Conservation (phyloP, 1,139 yeast genomes). For the Kodamaea alishanica region DNA sequence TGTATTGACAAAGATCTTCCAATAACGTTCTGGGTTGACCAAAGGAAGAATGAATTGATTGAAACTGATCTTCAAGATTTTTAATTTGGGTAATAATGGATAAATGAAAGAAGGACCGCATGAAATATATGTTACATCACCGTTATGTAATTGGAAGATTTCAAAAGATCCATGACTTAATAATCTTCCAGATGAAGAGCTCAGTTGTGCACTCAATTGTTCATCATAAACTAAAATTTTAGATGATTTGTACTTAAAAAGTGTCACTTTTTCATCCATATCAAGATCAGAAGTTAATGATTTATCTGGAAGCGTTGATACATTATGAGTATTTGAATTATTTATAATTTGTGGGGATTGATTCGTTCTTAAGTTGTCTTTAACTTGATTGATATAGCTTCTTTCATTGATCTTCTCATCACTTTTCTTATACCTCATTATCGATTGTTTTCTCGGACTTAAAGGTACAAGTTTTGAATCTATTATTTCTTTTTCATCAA, state of each 20-base stretch:
- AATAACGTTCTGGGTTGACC: constrained; percentile 67
- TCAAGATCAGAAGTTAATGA: constrained; percentile 10
- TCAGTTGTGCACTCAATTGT: constrained; percentile 17
- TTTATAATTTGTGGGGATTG: constrained; percentile 5
- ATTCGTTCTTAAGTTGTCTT: constrained; percentile 24
- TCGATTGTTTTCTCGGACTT: constrained; percentile 39
- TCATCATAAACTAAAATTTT: constrained; percentile 46
- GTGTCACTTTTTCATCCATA: constrained; percentile 36
- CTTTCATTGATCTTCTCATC: constrained; percentile 25
- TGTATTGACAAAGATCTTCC: constrained; percentile 55
- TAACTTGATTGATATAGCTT: constrained; percentile 25
- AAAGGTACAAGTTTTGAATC: no score
- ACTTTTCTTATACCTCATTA: constrained; percentile 37
- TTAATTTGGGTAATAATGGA: constrained; percentile 61
- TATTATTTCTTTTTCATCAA: no score
- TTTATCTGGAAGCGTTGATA: not conserved
- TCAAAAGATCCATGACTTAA: constrained; percentile 62
- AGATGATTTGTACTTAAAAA: constrained; percentile 37
- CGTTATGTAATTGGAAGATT: constrained; percentile 61
- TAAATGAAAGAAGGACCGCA: constrained; percentile 56
- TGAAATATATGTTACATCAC: constrained; percentile 57
- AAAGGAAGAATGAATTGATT: constrained; percentile 62
- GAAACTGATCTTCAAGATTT: constrained; percentile 50
- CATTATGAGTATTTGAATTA: constrained; percentile 3
- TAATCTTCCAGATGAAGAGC: constrained; percentile 39